Evolutionary conservation across 2,329 filamentous ascomycete species (phyloP), one percentile per base, ranked within the genome.

Genomic region (Stagonosporopsis chrysanthemi): DNA sequence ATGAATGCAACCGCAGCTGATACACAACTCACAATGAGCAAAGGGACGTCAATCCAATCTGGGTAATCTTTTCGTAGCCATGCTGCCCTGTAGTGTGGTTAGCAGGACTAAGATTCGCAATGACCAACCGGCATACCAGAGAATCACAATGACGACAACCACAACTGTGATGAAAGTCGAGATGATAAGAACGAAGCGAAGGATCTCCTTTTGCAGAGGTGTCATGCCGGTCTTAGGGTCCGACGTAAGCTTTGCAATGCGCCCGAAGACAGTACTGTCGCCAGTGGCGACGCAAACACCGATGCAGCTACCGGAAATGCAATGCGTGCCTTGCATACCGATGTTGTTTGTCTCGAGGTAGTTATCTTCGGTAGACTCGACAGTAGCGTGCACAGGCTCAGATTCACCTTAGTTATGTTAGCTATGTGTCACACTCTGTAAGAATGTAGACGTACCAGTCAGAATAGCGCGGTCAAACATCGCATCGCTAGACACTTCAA

Each of bases 321-420:
- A 92, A 67, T 92, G 89, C 0, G 90, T 92, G n/a, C 90, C 90
- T 70, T 92, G 89, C 9, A 93, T 81, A 22, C 89, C 90, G 50
- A 93, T 90, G 65, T 87, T 89, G 49, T 85, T 84, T 3, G 89
- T 92, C 70, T 93, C 90, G 28, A 93, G 84, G 67, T 90, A 91
- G 72, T 92, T 92, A 36, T 83, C 79, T 66, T 92, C 88, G 31
- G 71, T 75, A 15, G 82, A 84, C n/a, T 90, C 82, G 14, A 89
- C 81, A 0, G 85, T 84, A 2, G 84, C 89, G 3, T 83, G 77
- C 6, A 91, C 76, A 2, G 89, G 88, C 8, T 84, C 78, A 2
- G 89, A 88, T 79, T 90, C 88, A 48, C 88, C 88, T 78, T 38
- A 2, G 7, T 9, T n/a, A 8, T 41, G 40, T 71, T 41, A 68